These are phyloP conservation scores for Fusarium denticulatum DNA, from an alignment of 2,329 filamentous ascomycete genomes.

Conservation along the genomic window DNA sequence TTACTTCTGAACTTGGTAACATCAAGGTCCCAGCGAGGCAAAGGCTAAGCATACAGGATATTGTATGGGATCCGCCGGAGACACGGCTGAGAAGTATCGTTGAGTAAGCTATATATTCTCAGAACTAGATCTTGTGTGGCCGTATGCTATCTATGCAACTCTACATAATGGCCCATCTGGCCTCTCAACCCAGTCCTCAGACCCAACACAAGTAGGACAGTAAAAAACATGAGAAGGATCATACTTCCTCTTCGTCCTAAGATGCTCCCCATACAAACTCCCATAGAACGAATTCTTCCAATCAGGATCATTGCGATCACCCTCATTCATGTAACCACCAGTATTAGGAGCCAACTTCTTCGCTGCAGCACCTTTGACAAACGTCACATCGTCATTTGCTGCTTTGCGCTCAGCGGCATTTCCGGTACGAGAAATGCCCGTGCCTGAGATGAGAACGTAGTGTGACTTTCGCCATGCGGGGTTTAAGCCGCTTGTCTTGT, in stretches of 20 bases:
- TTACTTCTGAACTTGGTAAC: background rate
- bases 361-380: conserved; percentile 16
- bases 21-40: background rate
- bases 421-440: background rate
- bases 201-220: conserved; percentile 30
- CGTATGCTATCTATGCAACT: background rate
- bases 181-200: conserved; percentile 12
- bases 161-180: conserved; percentile 20
- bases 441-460: conserved; percentile 6
- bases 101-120: background rate
- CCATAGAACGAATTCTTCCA: conserved; percentile 18
- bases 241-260: conserved; percentile 19
- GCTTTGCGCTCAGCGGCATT: background rate
- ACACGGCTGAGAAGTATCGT: background rate
- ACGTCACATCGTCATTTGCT: conserved; percentile 8
- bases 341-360: conserved; percentile 28
- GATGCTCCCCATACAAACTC: background rate
- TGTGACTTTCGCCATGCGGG: conserved; percentile 24
- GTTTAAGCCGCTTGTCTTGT: conserved; percentile 7
- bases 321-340: conserved; percentile 25
- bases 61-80: conserved; percentile 14
- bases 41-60: background rate
- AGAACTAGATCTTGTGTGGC: background rate
- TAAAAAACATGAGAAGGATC: conserved; percentile 28
- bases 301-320: conserved; percentile 26